Percentiles rank a stretch among this genome's conserved stretches.
phyloP scores from a whole-genome alignment of 2,329 filamentous ascomycete genomes.

The Huntiella moniliformis region DNA sequence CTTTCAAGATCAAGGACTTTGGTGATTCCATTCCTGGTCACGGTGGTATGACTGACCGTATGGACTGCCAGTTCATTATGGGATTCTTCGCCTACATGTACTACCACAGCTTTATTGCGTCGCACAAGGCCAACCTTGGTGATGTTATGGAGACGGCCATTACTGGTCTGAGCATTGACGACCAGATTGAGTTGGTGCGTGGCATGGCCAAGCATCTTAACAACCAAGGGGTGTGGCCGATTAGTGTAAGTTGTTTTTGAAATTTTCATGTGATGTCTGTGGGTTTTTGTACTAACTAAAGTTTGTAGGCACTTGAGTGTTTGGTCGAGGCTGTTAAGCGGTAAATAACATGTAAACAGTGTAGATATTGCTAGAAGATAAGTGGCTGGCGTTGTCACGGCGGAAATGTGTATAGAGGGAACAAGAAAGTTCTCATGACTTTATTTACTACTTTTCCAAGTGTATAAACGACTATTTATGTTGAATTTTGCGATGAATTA shows the following conservation, averaged over 20 bases:
- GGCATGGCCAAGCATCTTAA: slow-evolving; percentile 43
- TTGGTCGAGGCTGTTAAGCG: slow-evolving; percentile 1
- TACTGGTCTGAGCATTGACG: slow-evolving; percentile 66
- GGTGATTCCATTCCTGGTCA: slow-evolving; percentile 95
- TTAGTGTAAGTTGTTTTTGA: slow-evolving; percentile 19
- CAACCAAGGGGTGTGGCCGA: slow-evolving; percentile 37
- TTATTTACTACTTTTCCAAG: background rate
- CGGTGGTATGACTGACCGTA: slow-evolving; percentile 93
- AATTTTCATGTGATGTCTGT: background rate
- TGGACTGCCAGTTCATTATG: slow-evolving; percentile 99
- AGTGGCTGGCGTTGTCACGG: too few species aligned
- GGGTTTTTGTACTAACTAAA: background rate
- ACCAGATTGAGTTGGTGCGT: slow-evolving; percentile 69
- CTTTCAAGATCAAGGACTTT: slow-evolving; percentile 99
- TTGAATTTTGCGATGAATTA: too few species aligned
- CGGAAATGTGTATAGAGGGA: too few species aligned
- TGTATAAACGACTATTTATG: background rate
- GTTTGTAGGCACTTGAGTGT: slow-evolving; percentile 7
- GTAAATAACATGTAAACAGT: background rate
- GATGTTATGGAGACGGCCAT: slow-evolving; percentile 82
- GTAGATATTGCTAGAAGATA: too few species aligned
- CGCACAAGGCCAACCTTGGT: slow-evolving; percentile 70
- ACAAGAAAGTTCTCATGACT: background rate
- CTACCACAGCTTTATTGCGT: slow-evolving; percentile 90
- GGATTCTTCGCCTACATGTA: slow-evolving; percentile 97